A percentile compares a stretch with the other conserved stretches of the same genome.
Evolutionary conservation across 768 basidiomycete species (phyloP).

Genomic region (Leucogyrophana mollusca): DNA sequence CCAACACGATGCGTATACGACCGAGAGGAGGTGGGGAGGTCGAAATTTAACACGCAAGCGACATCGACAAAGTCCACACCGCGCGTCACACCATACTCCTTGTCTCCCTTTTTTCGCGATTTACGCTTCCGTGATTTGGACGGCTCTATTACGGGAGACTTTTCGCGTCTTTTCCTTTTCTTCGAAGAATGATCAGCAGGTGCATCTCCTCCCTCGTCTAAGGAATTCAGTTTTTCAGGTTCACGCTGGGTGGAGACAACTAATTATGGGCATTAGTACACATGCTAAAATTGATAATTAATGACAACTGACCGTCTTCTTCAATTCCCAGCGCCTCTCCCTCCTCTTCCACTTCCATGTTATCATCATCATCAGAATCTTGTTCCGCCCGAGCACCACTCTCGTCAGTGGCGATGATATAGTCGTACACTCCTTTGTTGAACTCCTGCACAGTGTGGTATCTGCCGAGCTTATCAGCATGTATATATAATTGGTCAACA

Average conservation of each 20-base stretch:
- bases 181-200: slow-evolving; percentile 23
- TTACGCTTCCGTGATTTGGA: slow-evolving; percentile 53
- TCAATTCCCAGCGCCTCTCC: slow-evolving; percentile 25
- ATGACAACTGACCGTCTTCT: slow-evolving; percentile 23
- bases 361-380: slow-evolving; percentile 46
- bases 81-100: slow-evolving; percentile 91
- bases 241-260: slow-evolving; percentile 57
- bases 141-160: slow-evolving; percentile 35
- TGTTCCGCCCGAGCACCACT: slow-evolving; percentile 53
- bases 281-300: too few relatives aligned
- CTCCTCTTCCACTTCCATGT: slow-evolving; percentile 33
- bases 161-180: slow-evolving; percentile 59
- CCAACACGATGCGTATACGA: slow-evolving; percentile 96
- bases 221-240: too few relatives aligned
- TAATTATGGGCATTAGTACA: too few relatives aligned
- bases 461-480: slow-evolving; percentile 36
- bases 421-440: slow-evolving; percentile 97
- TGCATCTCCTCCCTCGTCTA: too few relatives aligned
- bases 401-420: slow-evolving; percentile 98
- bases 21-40: slow-evolving; percentile 83
- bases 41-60: slow-evolving; percentile 97
- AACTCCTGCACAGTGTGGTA: slow-evolving; percentile 99
- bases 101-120: slow-evolving; percentile 51
- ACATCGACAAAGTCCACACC: slow-evolving; percentile 98
- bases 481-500: background rate